Base-by-base conservation (phyloP, 805 yeast genomes). In the Ogataea corticis region DNA sequence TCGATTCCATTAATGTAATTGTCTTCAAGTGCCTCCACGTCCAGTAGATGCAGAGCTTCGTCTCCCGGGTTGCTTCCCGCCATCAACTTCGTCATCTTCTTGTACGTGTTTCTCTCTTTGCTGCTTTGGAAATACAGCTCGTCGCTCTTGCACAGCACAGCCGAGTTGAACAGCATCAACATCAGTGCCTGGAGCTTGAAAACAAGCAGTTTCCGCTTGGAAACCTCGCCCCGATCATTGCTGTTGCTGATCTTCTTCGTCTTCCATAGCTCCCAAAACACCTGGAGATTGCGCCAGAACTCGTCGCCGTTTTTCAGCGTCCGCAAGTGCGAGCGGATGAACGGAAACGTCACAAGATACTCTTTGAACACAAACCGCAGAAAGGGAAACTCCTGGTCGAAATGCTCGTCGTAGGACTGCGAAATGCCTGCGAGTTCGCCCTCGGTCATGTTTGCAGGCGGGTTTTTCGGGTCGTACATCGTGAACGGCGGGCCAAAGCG, bases 231-330 rank as follows among this genome's bases (percentile, higher is more conserved):
- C 27, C 97, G 71, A 54, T 88, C 96, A 33, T 79, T 78, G 19
- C 91, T 77, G 46, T 82, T 77, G 50, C 90, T 82, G 40, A 92
- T 79, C 34, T 80, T 79, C 61, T 87, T 80, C 16, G 74, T 67
- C 63, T 87, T 84, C 68, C 94, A 83, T 44, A 83, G 77, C 59
- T 90, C 96, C 58, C 85, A 78, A 58, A 91, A 88, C 19, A 83
- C 82, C 65, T 91, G 97, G 0, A 90, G 82, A 38, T 84, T 83
- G 37, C 79, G 79, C 97, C 97, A 92, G 58, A 92, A 87, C 14
- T 43, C 50, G 23, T 55, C 52, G 25, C 53, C 51, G 16, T 53
- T 48, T 5, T 41, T 42, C 32, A 48, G 42, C 1, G 40, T 33
- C 18, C 50, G 46, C 44, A 66, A 48, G 41, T 80, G 79, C 34